Conservation (phyloP, 768 basidiomycete species). For the Tricholoma matsutake region DNA sequence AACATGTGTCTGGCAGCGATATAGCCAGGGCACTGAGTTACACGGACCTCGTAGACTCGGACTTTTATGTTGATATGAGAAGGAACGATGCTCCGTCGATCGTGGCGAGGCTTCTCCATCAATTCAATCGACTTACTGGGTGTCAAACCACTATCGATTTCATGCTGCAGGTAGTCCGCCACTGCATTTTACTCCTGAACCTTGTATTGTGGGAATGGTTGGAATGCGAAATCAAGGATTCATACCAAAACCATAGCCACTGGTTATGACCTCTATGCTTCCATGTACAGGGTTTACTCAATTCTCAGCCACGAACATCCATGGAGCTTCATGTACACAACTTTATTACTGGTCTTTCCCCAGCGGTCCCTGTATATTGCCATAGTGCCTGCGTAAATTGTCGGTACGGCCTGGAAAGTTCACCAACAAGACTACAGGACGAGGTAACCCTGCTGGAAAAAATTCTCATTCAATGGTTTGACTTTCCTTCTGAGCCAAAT, state of each 20-base stretch:
- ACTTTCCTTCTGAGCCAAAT: background rate
- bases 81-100: background rate
- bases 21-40: background rate
- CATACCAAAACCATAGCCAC: background rate
- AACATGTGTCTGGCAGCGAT: background rate
- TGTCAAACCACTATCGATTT: background rate
- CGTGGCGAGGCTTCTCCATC: background rate
- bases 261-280: background rate
- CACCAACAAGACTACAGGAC: background rate
- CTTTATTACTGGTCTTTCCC: background rate
- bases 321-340: background rate
- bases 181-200: background rate
- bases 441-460: background rate
- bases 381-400: background rate
- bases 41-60: background rate
- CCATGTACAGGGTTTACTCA: background rate
- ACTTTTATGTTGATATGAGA: background rate
- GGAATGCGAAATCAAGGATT: background rate
- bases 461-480: constrained; percentile 1
- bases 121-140: background rate
- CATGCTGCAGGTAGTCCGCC: background rate
- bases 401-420: background rate
- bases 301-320: background rate
- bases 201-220: background rate
- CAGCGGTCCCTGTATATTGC: background rate